Conservation (phyloP, 768 basidiomycete genomes). For the Amanita inopinata region DNA sequence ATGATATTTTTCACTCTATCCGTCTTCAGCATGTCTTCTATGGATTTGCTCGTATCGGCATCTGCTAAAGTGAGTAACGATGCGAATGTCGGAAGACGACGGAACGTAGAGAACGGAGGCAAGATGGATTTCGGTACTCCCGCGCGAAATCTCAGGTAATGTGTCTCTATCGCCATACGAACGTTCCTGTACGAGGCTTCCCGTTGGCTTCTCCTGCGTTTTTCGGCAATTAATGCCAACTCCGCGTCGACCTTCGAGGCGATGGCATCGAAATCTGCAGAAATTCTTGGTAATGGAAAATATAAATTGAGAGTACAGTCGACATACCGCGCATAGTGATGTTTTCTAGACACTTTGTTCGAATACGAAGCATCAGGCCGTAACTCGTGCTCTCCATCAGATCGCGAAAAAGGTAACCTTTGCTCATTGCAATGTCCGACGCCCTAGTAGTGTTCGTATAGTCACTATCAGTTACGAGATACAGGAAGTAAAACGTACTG, state of each 20-base stretch:
- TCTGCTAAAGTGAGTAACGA: slow-evolving; percentile 1
- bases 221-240: background rate
- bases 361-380: background rate
- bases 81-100: slow-evolving; percentile 1
- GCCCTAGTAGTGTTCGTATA: background rate
- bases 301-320: too few relatives aligned
- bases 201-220: background rate
- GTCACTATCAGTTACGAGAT: too few relatives aligned
- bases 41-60: background rate
- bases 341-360: background rate
- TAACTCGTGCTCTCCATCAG: background rate
- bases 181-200: slow-evolving; percentile 1
- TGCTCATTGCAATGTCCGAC: background rate
- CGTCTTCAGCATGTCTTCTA: slow-evolving; percentile 2
- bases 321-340: background rate
- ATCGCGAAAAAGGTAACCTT: background rate
- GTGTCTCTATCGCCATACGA: background rate
- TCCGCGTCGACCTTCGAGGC: background rate
- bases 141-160: background rate
- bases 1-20: background rate
- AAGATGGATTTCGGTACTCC: background rate
- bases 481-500: background rate
- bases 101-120: slow-evolving; percentile 5
- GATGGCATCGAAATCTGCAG: background rate
- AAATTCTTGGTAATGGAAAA: background rate